Conservation (phyloP, 345 rosid species). For the Lagerstroemia speciosa region DNA sequence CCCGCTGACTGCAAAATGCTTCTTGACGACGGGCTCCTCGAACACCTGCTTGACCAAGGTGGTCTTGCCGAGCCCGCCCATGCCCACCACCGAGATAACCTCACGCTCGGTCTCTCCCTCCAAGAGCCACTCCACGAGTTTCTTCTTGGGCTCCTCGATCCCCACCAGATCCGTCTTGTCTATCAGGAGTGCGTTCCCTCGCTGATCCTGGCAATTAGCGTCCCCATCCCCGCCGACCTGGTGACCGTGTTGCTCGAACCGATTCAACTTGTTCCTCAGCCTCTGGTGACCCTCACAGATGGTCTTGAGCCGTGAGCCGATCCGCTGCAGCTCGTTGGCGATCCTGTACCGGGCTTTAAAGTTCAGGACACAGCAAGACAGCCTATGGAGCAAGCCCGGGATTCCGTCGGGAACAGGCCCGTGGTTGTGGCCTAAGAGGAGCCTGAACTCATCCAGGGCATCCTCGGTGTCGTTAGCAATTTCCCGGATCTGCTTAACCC, state of each 20-base stretch:
- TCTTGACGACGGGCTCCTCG: constrained; percentile 16
- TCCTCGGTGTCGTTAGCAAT: constrained; percentile 28
- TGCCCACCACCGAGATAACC: constrained; percentile 25
- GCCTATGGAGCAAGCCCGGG: constrained; percentile 14
- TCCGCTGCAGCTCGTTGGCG: constrained; percentile 10
- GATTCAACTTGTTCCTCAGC: constrained; percentile 10
- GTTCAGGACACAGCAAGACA: constrained; percentile 17
- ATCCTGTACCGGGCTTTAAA: constrained; percentile 22
- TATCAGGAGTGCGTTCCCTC: constrained; percentile 24
- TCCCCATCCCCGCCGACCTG: background rate
- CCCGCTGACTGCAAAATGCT: constrained; percentile 17
- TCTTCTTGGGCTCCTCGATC: constrained; percentile 20
- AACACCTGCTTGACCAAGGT: constrained; percentile 32
- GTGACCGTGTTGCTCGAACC: constrained; percentile 6
- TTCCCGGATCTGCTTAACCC: constrained; percentile 27
- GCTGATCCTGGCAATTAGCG: constrained; percentile 12
- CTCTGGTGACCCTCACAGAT: constrained; percentile 15
- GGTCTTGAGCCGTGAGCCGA: constrained; percentile 15
- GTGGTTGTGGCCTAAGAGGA: constrained; percentile 14
- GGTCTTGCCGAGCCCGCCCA: constrained; percentile 41
- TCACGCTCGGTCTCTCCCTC: constrained; percentile 3
- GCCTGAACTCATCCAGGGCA: constrained; percentile 27
- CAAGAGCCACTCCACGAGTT: constrained; percentile 15
- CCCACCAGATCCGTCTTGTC: constrained; percentile 31
- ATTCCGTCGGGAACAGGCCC: constrained; percentile 5